Conservation (phyloP, 2,329 filamentous ascomycete species). For the Escovopsis weberi region DNA sequence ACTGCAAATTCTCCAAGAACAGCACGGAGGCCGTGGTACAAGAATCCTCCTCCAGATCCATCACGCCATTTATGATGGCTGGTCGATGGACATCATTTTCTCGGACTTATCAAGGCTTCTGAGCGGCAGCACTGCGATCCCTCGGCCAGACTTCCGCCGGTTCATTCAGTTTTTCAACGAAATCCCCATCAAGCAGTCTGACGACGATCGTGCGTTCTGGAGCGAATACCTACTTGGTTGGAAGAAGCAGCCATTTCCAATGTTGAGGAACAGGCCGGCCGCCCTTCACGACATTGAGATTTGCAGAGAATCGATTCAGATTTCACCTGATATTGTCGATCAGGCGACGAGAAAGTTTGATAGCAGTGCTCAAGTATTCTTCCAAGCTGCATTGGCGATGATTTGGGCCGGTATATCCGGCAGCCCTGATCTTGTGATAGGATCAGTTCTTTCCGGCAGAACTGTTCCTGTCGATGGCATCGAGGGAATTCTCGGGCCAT, state of each 20-base stretch:
- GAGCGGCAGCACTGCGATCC: conserved; percentile 9
- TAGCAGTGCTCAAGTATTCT: conserved; percentile 54
- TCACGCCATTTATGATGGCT: conserved; percentile 85
- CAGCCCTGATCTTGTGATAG: conserved; percentile 52
- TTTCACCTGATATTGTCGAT: conserved; percentile 12
- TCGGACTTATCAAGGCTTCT: conserved; percentile 47
- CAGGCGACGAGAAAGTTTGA: conserved; percentile 23
- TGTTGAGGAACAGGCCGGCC: conserved; percentile 20
- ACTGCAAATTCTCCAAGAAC: conserved; percentile 35
- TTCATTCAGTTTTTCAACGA: conserved; percentile 37
- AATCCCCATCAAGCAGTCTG: conserved; percentile 13
- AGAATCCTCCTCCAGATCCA: conserved; percentile 47
- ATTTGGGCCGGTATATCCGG: conserved; percentile 53
- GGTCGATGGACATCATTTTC: conserved; percentile 67
- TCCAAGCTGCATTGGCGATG: conserved; percentile 57
- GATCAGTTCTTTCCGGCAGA: conserved; percentile 69
- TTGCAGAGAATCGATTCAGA: conserved; percentile 5
- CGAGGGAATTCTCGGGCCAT: conserved; percentile 65
- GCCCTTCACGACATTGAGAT: conserved; percentile 7
- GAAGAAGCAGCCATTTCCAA: conserved; percentile 41
- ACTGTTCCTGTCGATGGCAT: conserved; percentile 56
- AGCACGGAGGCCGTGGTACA: conserved; percentile 8
- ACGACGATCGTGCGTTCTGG: conserved; percentile 51
- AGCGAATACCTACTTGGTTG: conserved; percentile 45
- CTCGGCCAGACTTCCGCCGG: conserved; percentile 44